Percentiles rank a stretch among this genome's conserved stretches.
Evolutionary conservation across 805 yeast genomes (phyloP).

Genomic region (Kuraishia piskuri): DNA sequence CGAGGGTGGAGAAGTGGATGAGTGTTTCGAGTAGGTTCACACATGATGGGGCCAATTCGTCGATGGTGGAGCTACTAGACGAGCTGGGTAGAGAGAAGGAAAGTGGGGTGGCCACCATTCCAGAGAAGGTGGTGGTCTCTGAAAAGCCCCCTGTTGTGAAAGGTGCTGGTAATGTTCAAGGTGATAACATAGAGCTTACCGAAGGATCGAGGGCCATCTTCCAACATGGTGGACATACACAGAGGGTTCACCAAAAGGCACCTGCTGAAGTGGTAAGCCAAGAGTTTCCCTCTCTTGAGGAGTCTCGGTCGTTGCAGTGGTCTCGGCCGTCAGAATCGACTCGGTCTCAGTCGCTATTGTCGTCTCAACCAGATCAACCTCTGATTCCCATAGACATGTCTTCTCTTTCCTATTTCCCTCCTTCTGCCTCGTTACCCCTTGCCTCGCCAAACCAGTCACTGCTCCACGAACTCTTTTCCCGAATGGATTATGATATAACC

Average conservation of each 20-base stretch:
- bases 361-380: too few species aligned
- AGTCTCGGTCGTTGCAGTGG: background rate
- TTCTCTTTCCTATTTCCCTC: background rate
- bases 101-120: background rate
- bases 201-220: background rate
- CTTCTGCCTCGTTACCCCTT: background rate
- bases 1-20: constrained; percentile 30
- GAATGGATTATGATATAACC: constrained; percentile 1
- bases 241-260: background rate
- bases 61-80: constrained; percentile 42
- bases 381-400: too few species aligned
- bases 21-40: constrained; percentile 25
- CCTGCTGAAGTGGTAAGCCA: background rate
- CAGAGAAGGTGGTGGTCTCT: background rate
- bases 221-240: background rate
- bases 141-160: too few species aligned
- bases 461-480: background rate
- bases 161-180: background rate
- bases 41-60: constrained; percentile 47
- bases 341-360: too few species aligned
- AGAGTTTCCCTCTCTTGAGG: background rate
- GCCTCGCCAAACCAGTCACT: background rate
- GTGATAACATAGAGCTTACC: background rate
- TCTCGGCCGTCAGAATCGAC: too few species aligned
- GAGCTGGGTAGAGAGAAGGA: constrained; percentile 43